A percentile compares a stretch with the other conserved stretches of the same genome.
Conservation (phyloP, 441 rosid species). For the California macrophylla region DNA sequence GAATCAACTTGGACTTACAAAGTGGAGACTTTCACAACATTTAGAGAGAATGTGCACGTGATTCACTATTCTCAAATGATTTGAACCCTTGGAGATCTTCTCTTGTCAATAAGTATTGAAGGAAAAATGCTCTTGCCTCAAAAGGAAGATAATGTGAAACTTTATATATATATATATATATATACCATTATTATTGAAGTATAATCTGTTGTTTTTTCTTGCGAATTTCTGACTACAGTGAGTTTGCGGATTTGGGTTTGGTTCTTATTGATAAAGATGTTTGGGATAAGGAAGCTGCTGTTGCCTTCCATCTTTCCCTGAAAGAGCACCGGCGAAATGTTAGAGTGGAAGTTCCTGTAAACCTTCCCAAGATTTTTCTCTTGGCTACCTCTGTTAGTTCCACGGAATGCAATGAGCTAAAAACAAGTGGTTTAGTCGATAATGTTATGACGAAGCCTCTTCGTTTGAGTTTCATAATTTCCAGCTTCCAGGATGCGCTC, state of each 20-base stretch:
- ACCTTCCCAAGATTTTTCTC: constrained; percentile 52
- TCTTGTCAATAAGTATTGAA: background rate
- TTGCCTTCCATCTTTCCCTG: constrained; percentile 29
- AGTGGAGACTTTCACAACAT: background rate
- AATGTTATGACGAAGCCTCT: constrained; percentile 69
- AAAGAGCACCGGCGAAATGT: constrained; percentile 23
- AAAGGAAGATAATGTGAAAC: background rate
- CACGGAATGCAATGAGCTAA: constrained; percentile 40
- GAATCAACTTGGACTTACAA: background rate
- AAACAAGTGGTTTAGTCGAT: constrained; percentile 43
- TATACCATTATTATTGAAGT: background rate
- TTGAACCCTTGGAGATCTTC: constrained; percentile 7
- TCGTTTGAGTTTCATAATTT: constrained; percentile 45
- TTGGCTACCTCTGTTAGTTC: constrained; percentile 44
- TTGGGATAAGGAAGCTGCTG: constrained; percentile 48
- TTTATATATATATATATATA: background rate
- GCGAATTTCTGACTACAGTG: constrained; percentile 31
- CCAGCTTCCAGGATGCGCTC: constrained; percentile 68
- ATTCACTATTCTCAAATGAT: background rate
- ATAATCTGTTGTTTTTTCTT: background rate
- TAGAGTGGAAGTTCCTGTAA: constrained; percentile 21
- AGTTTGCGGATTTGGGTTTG: constrained; percentile 34
- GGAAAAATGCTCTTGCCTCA: background rate
- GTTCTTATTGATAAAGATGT: constrained; percentile 66
- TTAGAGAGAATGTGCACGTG: background rate